Percentiles rank a stretch among this genome's conserved stretches.
Conservation (phyloP, 768 basidiomycete genomes). For the Collybiopsis confluens region DNA sequence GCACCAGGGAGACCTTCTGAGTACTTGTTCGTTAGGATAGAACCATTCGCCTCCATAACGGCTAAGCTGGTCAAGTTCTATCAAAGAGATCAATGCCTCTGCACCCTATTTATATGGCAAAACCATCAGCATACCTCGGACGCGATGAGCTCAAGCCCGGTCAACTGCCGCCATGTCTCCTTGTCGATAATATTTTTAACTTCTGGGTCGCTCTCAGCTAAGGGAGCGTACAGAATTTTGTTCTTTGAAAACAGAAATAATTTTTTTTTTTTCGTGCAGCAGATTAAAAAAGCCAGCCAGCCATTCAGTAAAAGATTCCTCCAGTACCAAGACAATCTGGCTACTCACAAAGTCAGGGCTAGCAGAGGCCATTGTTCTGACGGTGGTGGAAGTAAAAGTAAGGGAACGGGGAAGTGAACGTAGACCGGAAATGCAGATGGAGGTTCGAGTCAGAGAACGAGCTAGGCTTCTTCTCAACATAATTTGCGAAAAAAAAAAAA, state of each 20-base stretch:
- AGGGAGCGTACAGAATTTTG: slow-evolving; percentile 82
- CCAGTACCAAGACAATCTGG: neutral
- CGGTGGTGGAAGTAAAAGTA: no score
- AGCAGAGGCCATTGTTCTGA: slow-evolving; percentile 56
- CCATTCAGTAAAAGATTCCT: no score
- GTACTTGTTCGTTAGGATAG: slow-evolving; percentile 98
- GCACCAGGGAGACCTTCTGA: slow-evolving; percentile 98
- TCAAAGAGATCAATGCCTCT: neutral
- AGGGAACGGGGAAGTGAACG: slow-evolving; percentile 19
- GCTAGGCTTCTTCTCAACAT: slow-evolving; percentile 25
- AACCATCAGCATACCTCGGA: slow-evolving; percentile 68
- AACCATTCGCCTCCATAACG: slow-evolving; percentile 97
- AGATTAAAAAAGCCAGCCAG: no score
- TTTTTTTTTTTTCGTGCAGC: no score
- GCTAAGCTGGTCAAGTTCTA: slow-evolving; percentile 96
- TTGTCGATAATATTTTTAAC: slow-evolving; percentile 98
- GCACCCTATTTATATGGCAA: no score
- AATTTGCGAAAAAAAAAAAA: slow-evolving; percentile 9
- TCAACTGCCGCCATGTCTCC: slow-evolving; percentile 98
- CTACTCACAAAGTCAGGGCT: slow-evolving; percentile 61
- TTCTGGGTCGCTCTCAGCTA: slow-evolving; percentile 90
- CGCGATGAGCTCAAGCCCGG: slow-evolving; percentile 96
- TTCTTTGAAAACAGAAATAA: slow-evolving; percentile 43
- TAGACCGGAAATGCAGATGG: slow-evolving; percentile 30
- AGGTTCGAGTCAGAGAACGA: slow-evolving; percentile 22